phyloP scores from a whole-genome alignment of 2,329 filamentous ascomycete species.

The Plectosphaerella sp. region DNA sequence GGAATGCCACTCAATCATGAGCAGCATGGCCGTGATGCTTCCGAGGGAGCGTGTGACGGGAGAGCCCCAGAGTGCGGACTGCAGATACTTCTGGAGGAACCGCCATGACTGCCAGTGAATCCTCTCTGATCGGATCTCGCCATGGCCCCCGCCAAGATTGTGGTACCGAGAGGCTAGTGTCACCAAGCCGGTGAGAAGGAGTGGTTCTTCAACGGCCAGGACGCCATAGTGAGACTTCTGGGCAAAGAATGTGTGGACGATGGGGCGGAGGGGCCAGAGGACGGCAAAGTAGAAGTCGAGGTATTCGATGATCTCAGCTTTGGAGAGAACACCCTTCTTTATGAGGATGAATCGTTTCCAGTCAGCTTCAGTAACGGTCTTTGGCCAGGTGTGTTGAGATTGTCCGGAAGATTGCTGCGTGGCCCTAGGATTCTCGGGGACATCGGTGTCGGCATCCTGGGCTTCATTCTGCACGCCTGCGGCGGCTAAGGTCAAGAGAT shows the following conservation, averaged over 20 bases:
- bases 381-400: background rate
- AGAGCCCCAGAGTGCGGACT: background rate
- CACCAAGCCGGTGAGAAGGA: background rate
- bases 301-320: background rate
- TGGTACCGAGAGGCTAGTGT: background rate
- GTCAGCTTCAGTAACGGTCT: background rate
- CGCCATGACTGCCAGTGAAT: background rate
- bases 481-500: background rate
- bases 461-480: background rate
- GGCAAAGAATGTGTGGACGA: background rate
- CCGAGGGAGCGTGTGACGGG: background rate
- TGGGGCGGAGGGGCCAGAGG: background rate
- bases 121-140: background rate
- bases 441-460: background rate
- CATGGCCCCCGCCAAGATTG: background rate
- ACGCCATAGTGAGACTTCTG: background rate
- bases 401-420: too few species aligned
- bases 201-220: background rate
- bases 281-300: background rate
- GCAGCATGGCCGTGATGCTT: background rate
- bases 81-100: background rate
- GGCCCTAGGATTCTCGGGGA: too few species aligned
- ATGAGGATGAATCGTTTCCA: background rate
- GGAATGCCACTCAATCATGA: conserved; percentile 1
- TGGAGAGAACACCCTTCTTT: background rate